Percentiles rank a stretch among this genome's conserved stretches.
Conservation (phyloP, 192 early-diverging fungal genomes). For the Ambispora gerdemannii region DNA sequence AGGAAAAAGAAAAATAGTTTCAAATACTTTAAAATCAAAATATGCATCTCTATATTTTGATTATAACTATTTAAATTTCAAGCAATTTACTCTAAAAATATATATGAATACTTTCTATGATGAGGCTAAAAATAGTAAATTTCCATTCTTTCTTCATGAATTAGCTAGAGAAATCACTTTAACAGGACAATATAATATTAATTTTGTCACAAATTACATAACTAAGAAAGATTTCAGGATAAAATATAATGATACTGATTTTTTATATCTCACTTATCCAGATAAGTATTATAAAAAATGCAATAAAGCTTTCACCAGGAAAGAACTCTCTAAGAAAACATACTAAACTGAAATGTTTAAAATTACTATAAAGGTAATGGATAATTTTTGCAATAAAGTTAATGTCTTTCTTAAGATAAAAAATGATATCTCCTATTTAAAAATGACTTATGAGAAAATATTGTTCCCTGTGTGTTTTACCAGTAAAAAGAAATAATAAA, state of each 20-base stretch:
- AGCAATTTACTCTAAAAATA: constrained; percentile 3
- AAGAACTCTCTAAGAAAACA: background rate
- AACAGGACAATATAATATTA: constrained; percentile 8
- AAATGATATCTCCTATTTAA: constrained; percentile 11
- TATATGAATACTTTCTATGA: constrained; percentile 24
- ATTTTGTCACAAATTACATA: background rate
- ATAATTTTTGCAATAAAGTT: background rate
- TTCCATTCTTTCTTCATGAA: background rate
- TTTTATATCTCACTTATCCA: constrained; percentile 16
- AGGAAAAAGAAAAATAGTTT: background rate
- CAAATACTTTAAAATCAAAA: background rate
- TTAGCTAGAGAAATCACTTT: background rate
- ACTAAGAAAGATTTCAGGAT: background rate
- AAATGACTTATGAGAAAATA: constrained; percentile 17
- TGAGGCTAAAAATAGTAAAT: background rate
- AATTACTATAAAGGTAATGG: constrained; percentile 15
- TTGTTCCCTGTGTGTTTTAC: constrained; percentile 25
- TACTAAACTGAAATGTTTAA: constrained; percentile 21
- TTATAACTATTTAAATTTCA: background rate
- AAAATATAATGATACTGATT: no score
- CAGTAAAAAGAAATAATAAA: constrained; percentile 14
- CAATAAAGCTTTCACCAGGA: background rate
- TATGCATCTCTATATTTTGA: background rate
- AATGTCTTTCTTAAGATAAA: constrained; percentile 23
- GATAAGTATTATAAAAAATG: constrained; percentile 20